phyloP scores from a whole-genome alignment of 371 early-diverging fungal species.

The Mycotypha africana region DNA sequence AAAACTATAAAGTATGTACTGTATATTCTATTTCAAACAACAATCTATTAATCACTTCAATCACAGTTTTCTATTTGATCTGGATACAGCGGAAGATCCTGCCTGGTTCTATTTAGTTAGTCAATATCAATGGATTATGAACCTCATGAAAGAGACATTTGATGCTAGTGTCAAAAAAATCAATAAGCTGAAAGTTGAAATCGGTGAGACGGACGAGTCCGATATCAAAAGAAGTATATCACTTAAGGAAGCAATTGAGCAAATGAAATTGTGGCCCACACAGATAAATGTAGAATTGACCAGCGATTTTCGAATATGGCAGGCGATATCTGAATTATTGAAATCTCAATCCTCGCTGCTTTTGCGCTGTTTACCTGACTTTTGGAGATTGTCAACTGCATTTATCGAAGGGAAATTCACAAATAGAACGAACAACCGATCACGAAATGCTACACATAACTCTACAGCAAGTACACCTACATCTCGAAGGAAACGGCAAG shows the following conservation, averaged over 20 bases:
- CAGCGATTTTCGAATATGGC: conserved; percentile 63
- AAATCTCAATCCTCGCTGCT: conserved; percentile 72
- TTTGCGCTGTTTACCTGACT: conserved; percentile 80
- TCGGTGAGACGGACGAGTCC: conserved; percentile 24
- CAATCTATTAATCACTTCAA: background rate
- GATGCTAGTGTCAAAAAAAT: conserved; percentile 46
- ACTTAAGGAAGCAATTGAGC: conserved; percentile 29
- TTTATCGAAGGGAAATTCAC: conserved; percentile 83
- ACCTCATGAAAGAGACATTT: conserved; percentile 65
- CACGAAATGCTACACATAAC: background rate
- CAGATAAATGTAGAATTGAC: conserved; percentile 26
- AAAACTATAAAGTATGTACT: conserved; percentile 70
- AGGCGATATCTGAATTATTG: conserved; percentile 60
- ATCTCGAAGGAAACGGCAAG: conserved; percentile 35
- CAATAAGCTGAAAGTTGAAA: conserved; percentile 13
- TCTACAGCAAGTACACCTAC: conserved; percentile 11
- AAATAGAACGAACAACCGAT: conserved; percentile 29
- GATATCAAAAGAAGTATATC: conserved; percentile 28
- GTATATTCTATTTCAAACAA: background rate
- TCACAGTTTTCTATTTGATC: conserved; percentile 67
- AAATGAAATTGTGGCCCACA: conserved; percentile 16
- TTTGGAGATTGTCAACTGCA: conserved; percentile 83
- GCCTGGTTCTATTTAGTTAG: conserved; percentile 86
- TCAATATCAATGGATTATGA: conserved; percentile 85
- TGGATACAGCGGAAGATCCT: conserved; percentile 83